Evolutionary conservation across 2,329 filamentous ascomycete species (phyloP), one percentile per base, ranked within the genome.

Genomic region (Monilinia laxa): DNA sequence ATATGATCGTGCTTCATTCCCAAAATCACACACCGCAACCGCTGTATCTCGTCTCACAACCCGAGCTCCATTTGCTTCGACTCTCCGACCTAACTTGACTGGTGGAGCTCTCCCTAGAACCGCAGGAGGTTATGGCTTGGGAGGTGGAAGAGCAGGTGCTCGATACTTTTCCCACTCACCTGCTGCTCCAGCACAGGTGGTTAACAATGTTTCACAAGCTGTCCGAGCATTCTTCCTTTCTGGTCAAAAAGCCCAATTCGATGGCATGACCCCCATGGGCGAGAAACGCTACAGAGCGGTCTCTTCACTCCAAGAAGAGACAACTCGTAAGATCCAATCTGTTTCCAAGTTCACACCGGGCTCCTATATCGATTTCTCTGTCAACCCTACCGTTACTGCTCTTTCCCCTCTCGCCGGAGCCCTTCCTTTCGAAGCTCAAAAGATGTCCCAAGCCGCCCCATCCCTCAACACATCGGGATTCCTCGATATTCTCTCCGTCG

Each of bases 161-260:
- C 86, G 94, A 71, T 94, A 94, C 81, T 98, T 98, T 80, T 96
- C 92, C 1, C 93, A 97, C 79, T 86, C 88, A 0, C 92, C 94
- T 1, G 90, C 91, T 12, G 87, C 89, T 10, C 93, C 92, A 51
- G 92, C 93, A 1, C 92, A 98, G 77, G 92, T 98, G 57, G 86
- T 98, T 62, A 90, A 95, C 78, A 97, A 97, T 78, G 94, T 97
- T n/a, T 96, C 92, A 16, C 89, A 93, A 73, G 95, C 93, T 6
- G 89, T 98, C 75, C 88, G 95, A 64, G 93, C 93, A 16, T 97
- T 99, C 79, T 90, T 92, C 80, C 83, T 97, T n/a, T 93, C 91
- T 0, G 95, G 95, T 0, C 88, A 96, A 75, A 95, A 93, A 77
- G 89, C 90, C 12, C 90, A 91, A 67, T 97, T 93, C 73, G 91